A percentile compares a stretch with the other conserved stretches of the same genome.
Conservation (phyloP, 176 grass and related monocot species). For the Carex scoparia region DNA sequence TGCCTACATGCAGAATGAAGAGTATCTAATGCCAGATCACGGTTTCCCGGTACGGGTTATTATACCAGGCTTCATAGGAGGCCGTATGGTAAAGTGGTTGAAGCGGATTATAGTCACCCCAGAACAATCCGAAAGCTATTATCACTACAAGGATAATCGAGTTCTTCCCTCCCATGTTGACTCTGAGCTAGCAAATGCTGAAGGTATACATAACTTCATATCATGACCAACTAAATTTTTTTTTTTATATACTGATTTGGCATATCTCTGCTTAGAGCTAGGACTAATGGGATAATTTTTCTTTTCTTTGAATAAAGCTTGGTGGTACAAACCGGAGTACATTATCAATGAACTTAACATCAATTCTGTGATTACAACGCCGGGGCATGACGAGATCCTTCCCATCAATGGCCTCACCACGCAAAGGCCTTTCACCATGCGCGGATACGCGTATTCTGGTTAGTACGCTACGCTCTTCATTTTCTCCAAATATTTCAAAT, state of each 20-base stretch:
- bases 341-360: constrained; percentile 97
- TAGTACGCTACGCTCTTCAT: constrained; percentile 11
- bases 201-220: constrained; percentile 36
- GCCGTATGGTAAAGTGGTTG: constrained; percentile 97
- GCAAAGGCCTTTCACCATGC: constrained; percentile 73
- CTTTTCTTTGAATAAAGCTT: constrained; percentile 34
- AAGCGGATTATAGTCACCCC: constrained; percentile 72
- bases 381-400: constrained; percentile 89
- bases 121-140: constrained; percentile 70
- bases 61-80: constrained; percentile 78
- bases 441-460: constrained; percentile 95
- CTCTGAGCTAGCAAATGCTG: constrained; percentile 83
- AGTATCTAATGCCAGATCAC: constrained; percentile 60
- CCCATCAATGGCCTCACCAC: constrained; percentile 82
- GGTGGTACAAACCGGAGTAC: constrained; percentile 98
- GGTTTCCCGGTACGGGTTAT: constrained; percentile 71
- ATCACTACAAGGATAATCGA: constrained; percentile 89
- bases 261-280: neutral
- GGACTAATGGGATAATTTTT: neutral
- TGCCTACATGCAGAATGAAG: constrained; percentile 93
- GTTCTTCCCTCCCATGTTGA: constrained; percentile 87
- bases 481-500: neutral
- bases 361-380: constrained; percentile 91
- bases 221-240: neutral
- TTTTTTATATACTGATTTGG: neutral